Percentiles rank a stretch among this genome's conserved stretches.
These are phyloP conservation scores for Phytomonas francai DNA, from an alignment of 208 protist species.

Conservation along the genomic window DNA sequence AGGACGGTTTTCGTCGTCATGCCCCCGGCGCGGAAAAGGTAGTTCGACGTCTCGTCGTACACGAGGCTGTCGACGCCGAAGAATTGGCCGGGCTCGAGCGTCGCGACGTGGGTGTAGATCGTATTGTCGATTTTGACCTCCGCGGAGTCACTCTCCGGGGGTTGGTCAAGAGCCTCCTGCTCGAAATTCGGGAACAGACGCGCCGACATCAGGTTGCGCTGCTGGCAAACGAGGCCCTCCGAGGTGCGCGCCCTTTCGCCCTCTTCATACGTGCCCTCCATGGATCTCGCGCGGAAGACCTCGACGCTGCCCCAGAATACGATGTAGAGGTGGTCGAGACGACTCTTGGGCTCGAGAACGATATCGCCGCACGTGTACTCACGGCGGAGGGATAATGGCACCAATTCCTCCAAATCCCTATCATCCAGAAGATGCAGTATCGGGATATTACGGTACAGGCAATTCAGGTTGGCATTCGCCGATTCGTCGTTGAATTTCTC, in stretches of 20 bases:
- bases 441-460: constrained; percentile 43
- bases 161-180: not conserved
- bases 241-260: constrained; percentile 8
- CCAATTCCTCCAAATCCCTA: constrained; percentile 32
- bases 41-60: constrained; percentile 41
- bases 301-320: constrained; percentile 73
- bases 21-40: constrained; percentile 41
- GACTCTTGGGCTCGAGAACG: constrained; percentile 25
- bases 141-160: not conserved
- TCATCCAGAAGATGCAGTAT: constrained; percentile 41
- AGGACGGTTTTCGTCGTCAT: constrained; percentile 52
- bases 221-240: constrained; percentile 6
- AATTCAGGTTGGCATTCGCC: constrained; percentile 27
- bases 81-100: constrained; percentile 43
- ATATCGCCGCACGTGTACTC: constrained; percentile 60
- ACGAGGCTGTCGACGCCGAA: constrained; percentile 72
- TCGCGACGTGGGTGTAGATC: constrained; percentile 45
- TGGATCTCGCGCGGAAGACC: constrained; percentile 36
- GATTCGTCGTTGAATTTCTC: not conserved
- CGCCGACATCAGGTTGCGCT: not conserved
- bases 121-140: constrained; percentile 1
- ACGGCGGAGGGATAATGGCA: constrained; percentile 40
- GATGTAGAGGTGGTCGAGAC: constrained; percentile 41
- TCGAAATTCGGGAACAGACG: not conserved
- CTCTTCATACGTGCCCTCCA: constrained; percentile 20